Base-by-base conservation (phyloP, 1,139 yeast genomes). In the Kodamaea suecica region DNA sequence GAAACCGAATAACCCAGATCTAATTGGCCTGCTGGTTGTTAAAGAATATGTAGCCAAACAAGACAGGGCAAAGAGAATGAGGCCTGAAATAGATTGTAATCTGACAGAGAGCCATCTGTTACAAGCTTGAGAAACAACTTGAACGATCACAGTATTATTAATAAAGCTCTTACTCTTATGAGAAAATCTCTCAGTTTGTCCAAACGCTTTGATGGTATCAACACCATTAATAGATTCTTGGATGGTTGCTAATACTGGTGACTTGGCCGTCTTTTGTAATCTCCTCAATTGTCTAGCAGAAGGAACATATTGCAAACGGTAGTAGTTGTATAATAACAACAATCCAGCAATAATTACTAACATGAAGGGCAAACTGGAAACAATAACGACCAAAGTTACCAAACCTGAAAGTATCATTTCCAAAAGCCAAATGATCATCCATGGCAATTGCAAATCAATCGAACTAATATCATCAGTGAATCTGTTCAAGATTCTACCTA, bases 171-270 rank as follows among this genome's bases (percentile, higher is more conserved):
- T 43, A 16, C 48, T 48, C 27, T 46, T 47, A 41, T 47, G 44
- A 17, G 50, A 36, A 27, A 57, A 59, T 27, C 63, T 43, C 6
- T 47, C 54, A 11, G 33, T 39, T 35, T 57, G 58, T 12, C 42
- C 44, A 32, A 47, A 59, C 1, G 63, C 63, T 31, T 50, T 50
- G 31, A 59, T 52, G 8, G 62, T 57, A 29, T 59, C 63, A n/a
- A 53, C 53, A 19, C 63, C 63, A 34, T 55, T 57, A 27, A 57
- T 42, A 9, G 61, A 52, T 37, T 59, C 63, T 35, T 59, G 63
- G 23, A 59, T 50, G 16, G 49, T 55, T 5, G 63, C 49, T 33
- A 57, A 48, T 9, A 55, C 47, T 0, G 63, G 63, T 38, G 57
- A 49, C 35, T 49, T 55, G 27, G 49, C 43, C 5, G 49, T 43